Percentiles rank a stretch among this genome's conserved stretches.
Conservation (phyloP, 1,284 basidiomycete species). For the Polyporus tsugae region DNA sequence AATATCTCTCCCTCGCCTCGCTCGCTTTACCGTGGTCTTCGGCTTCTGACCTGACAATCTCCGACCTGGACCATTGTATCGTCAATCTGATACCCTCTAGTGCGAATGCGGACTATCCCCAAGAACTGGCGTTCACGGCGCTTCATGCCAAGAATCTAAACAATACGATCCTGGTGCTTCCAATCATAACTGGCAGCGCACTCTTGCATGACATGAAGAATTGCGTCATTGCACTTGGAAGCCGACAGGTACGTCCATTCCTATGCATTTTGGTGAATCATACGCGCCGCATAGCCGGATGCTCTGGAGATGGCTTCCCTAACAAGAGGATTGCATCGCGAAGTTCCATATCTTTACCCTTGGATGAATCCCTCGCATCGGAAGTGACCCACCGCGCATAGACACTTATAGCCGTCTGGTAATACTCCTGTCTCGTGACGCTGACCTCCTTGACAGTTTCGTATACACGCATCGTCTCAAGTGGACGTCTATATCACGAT, state of each 20-base stretch:
- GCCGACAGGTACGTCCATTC: constrained; percentile 70
- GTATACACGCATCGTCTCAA: constrained; percentile 75
- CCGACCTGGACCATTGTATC: constrained; percentile 68
- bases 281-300: background rate
- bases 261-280: background rate
- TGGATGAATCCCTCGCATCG: background rate
- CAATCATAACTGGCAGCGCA: constrained; percentile 71
- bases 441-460: constrained; percentile 59
- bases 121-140: constrained; percentile 52
- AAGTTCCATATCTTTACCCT: background rate
- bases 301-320: background rate
- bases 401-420: background rate
- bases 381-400: background rate
- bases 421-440: background rate
- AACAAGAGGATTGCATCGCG: background rate
- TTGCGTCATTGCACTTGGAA: constrained; percentile 72
- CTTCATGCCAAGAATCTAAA: constrained; percentile 67
- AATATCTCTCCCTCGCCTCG: constrained; percentile 35
- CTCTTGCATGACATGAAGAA: constrained; percentile 67
- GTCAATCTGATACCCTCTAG: constrained; percentile 63
- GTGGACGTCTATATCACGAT: constrained; percentile 72
- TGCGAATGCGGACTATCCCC: constrained; percentile 27
- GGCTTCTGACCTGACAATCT: constrained; percentile 62
- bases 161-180: constrained; percentile 69
- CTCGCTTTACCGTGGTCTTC: constrained; percentile 38